phyloP scores from a whole-genome alignment of 2,329 filamentous ascomycete genomes.

The Monosporascus sp. region DNA sequence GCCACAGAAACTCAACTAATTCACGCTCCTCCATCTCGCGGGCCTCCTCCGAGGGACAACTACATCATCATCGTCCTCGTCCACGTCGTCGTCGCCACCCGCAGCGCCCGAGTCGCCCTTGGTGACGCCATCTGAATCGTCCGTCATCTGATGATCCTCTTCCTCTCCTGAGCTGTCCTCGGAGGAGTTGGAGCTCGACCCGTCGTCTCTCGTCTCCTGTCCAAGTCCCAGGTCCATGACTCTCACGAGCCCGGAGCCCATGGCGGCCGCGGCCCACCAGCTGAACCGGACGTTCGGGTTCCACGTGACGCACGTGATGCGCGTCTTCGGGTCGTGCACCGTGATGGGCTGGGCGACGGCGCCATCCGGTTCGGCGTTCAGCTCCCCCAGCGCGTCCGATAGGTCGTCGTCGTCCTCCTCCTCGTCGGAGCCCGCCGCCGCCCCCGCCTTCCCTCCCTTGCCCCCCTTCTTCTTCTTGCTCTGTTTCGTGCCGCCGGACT shows the following conservation, averaged over 20 bases:
- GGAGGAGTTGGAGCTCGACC: background rate
- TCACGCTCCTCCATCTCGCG: slow-evolving; percentile 4
- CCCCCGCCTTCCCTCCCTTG: slow-evolving; percentile 8
- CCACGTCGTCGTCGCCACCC: slow-evolving; percentile 7
- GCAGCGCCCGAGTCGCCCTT: slow-evolving; percentile 1
- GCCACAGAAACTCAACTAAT: no score
- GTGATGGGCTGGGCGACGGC: slow-evolving; percentile 35
- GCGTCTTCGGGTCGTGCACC: slow-evolving; percentile 57
- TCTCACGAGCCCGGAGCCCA: slow-evolving; percentile 61
- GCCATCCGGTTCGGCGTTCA: slow-evolving; percentile 18
- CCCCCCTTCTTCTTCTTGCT: slow-evolving; percentile 27
- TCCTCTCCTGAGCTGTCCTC: slow-evolving; percentile 14
- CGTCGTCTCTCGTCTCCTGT: background rate
- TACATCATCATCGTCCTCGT: slow-evolving; percentile 3
- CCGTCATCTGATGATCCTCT: slow-evolving; percentile 2
- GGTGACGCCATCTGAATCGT: slow-evolving; percentile 3
- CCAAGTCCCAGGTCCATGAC: slow-evolving; percentile 59
- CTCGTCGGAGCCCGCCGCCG: slow-evolving; percentile 18
- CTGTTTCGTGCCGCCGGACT: slow-evolving; percentile 20
- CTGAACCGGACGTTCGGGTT: slow-evolving; percentile 62
- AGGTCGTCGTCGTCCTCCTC: slow-evolving; percentile 22
- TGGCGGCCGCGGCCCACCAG: slow-evolving; percentile 61
- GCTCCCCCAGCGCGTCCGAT: slow-evolving; percentile 15
- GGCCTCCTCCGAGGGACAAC: slow-evolving; percentile 2
- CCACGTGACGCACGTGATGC: slow-evolving; percentile 59